Base-by-base conservation (phyloP, 2,329 filamentous ascomycete genomes). In the Nemania sp. region DNA sequence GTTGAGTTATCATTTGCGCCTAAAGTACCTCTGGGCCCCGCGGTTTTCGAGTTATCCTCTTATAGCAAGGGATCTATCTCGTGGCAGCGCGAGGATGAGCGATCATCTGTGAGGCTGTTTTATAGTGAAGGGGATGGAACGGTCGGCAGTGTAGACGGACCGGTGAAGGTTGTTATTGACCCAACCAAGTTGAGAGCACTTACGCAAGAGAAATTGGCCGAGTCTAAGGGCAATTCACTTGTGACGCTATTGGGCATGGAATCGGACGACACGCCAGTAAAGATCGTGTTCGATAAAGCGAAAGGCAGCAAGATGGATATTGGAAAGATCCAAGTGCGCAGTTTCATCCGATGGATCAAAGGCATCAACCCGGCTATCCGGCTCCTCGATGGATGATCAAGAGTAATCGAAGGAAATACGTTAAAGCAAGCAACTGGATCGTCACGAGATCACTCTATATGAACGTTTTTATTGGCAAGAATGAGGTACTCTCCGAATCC, bases 301-400 rank as follows among this genome's bases (percentile, higher is more conserved):
- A 30, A 28, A 36, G 60, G 56, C 6, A 65, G 59, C 47, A 56
- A 48, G 31, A 22, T 59, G 1, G 50, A 58, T 1, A 50, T 49
- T 30, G 62, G 66, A 4, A 65, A 59, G 43, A 48, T 63, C 12
- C 66, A 67, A 34, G 49, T 43, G 12, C 59, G 59, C 8, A 37
- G 44, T 2, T 66, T 68, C 11, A 55, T 62, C 15, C 52, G 53
- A 28, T 68, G 64, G 66, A 45, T 68, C 15, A 56, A 59, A 19
- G 17, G 8, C 2, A 48, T 63, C 9, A 64, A 61, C 20, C 52
- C 53, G 0, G 43, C 44, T 2, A 52, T 66, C 30, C 30, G 31
- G 22, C 54, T 51, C 40, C n/a, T 62, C 15, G 54, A 50, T 31
- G 17, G 54, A 50, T 31, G 28, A 31, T 14, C 28, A 14, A 14